Base-by-base conservation (phyloP, 2,329 filamentous ascomycete genomes). In the Aspergillus fumigatiaffinis region DNA sequence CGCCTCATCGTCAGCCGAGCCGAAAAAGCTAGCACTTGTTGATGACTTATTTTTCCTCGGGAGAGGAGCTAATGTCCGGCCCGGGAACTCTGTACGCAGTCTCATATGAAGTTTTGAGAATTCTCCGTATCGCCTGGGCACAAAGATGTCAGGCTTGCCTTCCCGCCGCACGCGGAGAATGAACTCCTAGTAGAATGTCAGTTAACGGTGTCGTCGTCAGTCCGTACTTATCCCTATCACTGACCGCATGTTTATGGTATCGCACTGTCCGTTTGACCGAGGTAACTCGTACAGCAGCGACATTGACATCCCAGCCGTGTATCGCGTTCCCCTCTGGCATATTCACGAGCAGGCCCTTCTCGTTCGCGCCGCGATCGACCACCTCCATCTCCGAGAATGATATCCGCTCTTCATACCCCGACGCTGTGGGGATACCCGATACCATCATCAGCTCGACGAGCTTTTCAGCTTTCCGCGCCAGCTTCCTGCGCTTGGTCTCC, bases 391-490 rank as follows among this genome's bases (percentile, higher is more conserved):
- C 94, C 1, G 92, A 91, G 72, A 99, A 99, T 52, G 92, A 86
- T 70, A 99, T 97, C 57, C 94, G 86, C 79, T 99, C 94, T 76
- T 99, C 94, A 72, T 97, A 99, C 2, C 94, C 94, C 4, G 92
- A 97, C 3, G 94, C 92, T 1, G 94, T 99, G 35, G 90, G 91
- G 57, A 99, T 89, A 41, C 94, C 94, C 7, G 93, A 97, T 8
- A 99, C 94, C 92, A 99, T 97, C 94, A 99, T 99, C 60, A 99
- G 81, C 80, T 99, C 94, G 10, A 99, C 91, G 57, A 99, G 79
- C 79, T 99, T 99, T 73, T 94, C 88, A 50, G 90, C 91, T 82
- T 99, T 99, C 66, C 88, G 82, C 3, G 94, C 93, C 63, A 99
- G 79, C 75, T 99, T 99, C 63, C 87, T 84, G 57, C 94, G 85